Conservation (phyloP, 768 basidiomycete species). For the Xerocomellus chrysenteron region DNA sequence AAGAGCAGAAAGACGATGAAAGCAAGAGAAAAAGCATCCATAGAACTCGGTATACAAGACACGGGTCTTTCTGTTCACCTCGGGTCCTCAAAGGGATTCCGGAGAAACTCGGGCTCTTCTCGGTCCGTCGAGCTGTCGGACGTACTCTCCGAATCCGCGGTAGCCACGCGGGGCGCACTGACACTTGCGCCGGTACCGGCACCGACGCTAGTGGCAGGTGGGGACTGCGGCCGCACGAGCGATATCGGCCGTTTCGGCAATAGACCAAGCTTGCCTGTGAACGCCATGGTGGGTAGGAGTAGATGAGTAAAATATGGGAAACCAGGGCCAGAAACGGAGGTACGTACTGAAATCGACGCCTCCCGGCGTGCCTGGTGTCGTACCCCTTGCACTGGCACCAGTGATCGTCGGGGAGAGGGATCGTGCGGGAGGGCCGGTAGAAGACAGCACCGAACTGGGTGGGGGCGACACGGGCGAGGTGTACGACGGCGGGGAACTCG, state of each 20-base stretch:
- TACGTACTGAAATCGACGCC: slow-evolving; percentile 36
- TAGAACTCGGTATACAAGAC: neutral
- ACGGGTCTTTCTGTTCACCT: neutral
- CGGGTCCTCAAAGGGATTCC: slow-evolving; percentile 71
- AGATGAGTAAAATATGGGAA: neutral
- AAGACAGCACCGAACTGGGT: neutral
- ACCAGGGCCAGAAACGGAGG: no score
- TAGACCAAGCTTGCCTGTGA: slow-evolving; percentile 62
- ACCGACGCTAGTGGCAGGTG: slow-evolving; percentile 22
- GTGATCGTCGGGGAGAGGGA: slow-evolving; percentile 10
- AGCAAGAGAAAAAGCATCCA: neutral
- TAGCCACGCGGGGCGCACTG: slow-evolving; percentile 5
- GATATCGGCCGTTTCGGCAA: slow-evolving; percentile 76
- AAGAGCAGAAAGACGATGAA: neutral
- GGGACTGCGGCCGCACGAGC: slow-evolving; percentile 35
- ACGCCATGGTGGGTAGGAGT: neutral
- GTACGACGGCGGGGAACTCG: slow-evolving; percentile 6
- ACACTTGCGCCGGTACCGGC: neutral
- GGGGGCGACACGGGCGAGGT: slow-evolving; percentile 5
- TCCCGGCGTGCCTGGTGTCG: slow-evolving; percentile 15
- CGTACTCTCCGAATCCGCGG: slow-evolving; percentile 14
- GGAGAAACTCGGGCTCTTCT: slow-evolving; percentile 68
- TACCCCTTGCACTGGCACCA: slow-evolving; percentile 1
- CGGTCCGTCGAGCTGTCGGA: slow-evolving; percentile 33
- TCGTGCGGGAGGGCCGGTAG: neutral